phyloP scores from a whole-genome alignment of 345 rosid species.

The Moringa oleifera region DNA sequence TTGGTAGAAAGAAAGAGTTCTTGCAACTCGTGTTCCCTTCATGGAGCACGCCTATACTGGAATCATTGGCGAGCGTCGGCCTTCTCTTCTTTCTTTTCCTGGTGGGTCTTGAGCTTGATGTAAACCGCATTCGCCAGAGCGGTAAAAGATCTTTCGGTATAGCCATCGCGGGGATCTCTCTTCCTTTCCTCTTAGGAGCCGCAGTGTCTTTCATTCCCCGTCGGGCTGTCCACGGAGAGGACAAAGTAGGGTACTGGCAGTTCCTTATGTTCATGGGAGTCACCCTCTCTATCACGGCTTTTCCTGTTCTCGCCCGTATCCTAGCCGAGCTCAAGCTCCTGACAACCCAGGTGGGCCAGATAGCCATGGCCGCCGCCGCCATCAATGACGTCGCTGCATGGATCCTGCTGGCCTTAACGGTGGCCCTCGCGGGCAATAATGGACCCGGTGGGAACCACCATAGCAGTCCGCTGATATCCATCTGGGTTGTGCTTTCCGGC shows the following conservation, averaged over 20 bases:
- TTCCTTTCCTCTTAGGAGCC: constrained; percentile 45
- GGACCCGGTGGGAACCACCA: constrained; percentile 29
- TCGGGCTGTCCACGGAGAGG: constrained; percentile 25
- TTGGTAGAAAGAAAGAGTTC: constrained; percentile 42
- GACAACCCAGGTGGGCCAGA: constrained; percentile 62
- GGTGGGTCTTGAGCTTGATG: constrained; percentile 62
- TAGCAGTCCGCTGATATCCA: constrained; percentile 56
- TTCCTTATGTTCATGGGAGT: constrained; percentile 86
- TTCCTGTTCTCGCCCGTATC: constrained; percentile 86
- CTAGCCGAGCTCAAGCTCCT: constrained; percentile 80
- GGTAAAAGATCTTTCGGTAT: constrained; percentile 38
- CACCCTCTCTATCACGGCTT: constrained; percentile 89
- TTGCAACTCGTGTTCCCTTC: constrained; percentile 41
- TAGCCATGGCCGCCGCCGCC: constrained; percentile 92
- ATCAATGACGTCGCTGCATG: constrained; percentile 87
- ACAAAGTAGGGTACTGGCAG: constrained; percentile 52
- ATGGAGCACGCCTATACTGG: constrained; percentile 45
- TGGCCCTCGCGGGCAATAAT: constrained; percentile 65
- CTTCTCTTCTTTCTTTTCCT: constrained; percentile 59
- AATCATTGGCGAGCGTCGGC: constrained; percentile 52
- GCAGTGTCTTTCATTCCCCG: constrained; percentile 40
- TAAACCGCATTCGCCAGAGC: constrained; percentile 31
- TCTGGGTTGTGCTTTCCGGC: constrained; percentile 78
- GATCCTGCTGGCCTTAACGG: constrained; percentile 72
- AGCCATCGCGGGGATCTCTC: constrained; percentile 50